These are phyloP conservation scores for Arthrobotrys sphaeroides DNA, from an alignment of 2,329 filamentous ascomycete genomes.

Conservation along the genomic window DNA sequence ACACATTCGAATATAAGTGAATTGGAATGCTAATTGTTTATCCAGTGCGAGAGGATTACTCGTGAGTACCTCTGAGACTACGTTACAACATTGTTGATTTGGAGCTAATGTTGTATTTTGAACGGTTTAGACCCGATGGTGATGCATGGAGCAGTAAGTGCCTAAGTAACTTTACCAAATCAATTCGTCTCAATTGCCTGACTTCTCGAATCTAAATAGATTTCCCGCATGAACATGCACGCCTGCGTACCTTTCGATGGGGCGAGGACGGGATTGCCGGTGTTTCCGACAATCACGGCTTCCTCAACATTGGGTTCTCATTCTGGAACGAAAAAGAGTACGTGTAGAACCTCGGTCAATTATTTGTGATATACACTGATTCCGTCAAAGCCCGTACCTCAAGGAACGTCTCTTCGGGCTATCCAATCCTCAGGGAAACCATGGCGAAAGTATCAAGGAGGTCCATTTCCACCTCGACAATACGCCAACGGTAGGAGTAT, in stretches of 20 bases:
- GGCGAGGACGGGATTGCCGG: slow-evolving; percentile 97
- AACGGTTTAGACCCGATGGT: slow-evolving; percentile 72
- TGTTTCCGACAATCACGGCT: slow-evolving; percentile 76
- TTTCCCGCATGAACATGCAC: slow-evolving; percentile 91
- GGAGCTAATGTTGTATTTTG: slow-evolving; percentile 16
- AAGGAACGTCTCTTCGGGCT: slow-evolving; percentile 95
- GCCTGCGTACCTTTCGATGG: slow-evolving; percentile 90
- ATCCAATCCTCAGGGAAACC: slow-evolving; percentile 95
- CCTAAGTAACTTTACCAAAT: too few species aligned
- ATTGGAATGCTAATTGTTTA: background rate
- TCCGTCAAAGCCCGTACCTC: slow-evolving; percentile 75
- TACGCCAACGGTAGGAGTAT: slow-evolving; percentile 72
- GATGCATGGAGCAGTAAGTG: slow-evolving; percentile 94
- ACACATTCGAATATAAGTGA: background rate
- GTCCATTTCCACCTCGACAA: slow-evolving; percentile 97
- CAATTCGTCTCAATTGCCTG: background rate
- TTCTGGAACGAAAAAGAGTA: slow-evolving; percentile 99
- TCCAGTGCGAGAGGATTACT: slow-evolving; percentile 88
- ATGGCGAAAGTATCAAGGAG: slow-evolving; percentile 96
- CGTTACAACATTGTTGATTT: background rate
- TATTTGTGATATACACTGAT: slow-evolving; percentile 29
- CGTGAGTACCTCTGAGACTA: slow-evolving; percentile 66
- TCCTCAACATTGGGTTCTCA: slow-evolving; percentile 91
- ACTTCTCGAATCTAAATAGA: slow-evolving; percentile 66
- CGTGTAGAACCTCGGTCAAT: slow-evolving; percentile 58